A percentile compares a stretch with the other conserved stretches of the same genome.
phyloP scores from a whole-genome alignment of 192 early-diverging fungal species.

The Gigaspora rosea region DNA sequence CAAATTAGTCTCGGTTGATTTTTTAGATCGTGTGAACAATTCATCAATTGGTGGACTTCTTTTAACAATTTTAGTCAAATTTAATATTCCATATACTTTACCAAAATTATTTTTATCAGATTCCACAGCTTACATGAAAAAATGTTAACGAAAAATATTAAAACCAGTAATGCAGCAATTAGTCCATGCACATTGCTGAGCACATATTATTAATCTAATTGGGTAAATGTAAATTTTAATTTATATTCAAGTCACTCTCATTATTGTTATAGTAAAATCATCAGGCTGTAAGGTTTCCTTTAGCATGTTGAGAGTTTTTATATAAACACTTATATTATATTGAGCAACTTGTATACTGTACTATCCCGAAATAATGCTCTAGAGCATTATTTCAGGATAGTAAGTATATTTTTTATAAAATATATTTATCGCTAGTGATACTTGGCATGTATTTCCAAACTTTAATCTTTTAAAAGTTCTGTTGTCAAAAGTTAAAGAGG shows the following conservation, averaged over 20 bases:
- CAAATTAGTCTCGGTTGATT: constrained; percentile 1
- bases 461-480: background rate
- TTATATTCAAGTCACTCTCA: background rate
- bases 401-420: too few relatives aligned
- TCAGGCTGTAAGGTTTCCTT: too few relatives aligned
- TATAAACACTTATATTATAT: too few relatives aligned
- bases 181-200: background rate
- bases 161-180: background rate
- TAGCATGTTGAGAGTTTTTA: too few relatives aligned
- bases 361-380: too few relatives aligned
- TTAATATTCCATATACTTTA: background rate
- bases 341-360: too few relatives aligned
- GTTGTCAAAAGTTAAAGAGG: background rate
- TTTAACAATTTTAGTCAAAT: background rate
- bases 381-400: too few relatives aligned
- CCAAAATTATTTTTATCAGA: background rate
- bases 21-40: background rate
- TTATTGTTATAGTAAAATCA: too few relatives aligned
- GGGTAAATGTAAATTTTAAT: background rate
- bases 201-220: constrained; percentile 10
- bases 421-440: background rate
- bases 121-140: background rate
- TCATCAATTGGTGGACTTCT: background rate
- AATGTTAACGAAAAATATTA: background rate
- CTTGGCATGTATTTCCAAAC: background rate